phyloP scores from a whole-genome alignment of 257 asterid species.

The Leonotis leonurus region DNA sequence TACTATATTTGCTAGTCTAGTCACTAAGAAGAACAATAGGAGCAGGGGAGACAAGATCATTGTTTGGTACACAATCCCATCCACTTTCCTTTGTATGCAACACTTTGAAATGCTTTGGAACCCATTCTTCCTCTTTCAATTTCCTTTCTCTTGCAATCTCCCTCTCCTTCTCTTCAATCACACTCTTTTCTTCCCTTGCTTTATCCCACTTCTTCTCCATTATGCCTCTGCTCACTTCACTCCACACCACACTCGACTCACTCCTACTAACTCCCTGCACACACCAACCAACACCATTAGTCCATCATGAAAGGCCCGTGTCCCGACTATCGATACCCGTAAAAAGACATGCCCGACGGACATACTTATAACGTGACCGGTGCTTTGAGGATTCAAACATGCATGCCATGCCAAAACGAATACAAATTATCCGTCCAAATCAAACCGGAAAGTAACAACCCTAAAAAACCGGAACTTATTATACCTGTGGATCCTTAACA shows the following conservation, averaged over 20 bases:
- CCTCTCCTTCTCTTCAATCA: constrained; percentile 60
- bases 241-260: constrained; percentile 74
- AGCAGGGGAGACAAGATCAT: constrained; percentile 42
- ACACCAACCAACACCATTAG: too few species aligned
- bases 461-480: too few species aligned
- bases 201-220: constrained; percentile 53
- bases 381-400: too few species aligned
- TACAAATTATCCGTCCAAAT: too few species aligned
- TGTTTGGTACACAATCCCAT: constrained; percentile 54
- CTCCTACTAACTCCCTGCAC: constrained; percentile 39
- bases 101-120: constrained; percentile 50
- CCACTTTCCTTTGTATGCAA: constrained; percentile 51
- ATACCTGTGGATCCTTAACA: constrained; percentile 55
- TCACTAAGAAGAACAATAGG: constrained; percentile 72
- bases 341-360: too few species aligned
- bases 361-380: too few species aligned
- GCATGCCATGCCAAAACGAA: too few species aligned
- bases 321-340: too few species aligned
- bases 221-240: constrained; percentile 49
- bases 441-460: too few species aligned
- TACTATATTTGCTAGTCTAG: too few species aligned
- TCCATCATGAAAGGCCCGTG: too few species aligned
- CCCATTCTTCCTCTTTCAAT: constrained; percentile 37
- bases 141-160: constrained; percentile 38
- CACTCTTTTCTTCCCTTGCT: constrained; percentile 54